These are phyloP conservation scores for Neohortaea acidophila DNA, from an alignment of 495 filamentous ascomycete species.

Conservation along the genomic window DNA sequence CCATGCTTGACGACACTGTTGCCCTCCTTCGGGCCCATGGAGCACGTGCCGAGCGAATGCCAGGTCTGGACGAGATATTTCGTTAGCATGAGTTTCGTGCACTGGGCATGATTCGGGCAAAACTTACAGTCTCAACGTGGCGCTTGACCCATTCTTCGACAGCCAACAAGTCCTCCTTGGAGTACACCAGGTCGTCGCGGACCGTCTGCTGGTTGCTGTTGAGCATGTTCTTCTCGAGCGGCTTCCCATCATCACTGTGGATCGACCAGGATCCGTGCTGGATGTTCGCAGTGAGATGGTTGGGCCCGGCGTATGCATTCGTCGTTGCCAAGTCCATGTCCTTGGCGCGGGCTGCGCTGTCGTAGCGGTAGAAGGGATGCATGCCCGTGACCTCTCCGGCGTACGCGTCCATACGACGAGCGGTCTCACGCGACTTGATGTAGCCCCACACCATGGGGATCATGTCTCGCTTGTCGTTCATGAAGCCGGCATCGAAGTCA, in stretches of 20 bases:
- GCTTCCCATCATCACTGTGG: conserved; percentile 34
- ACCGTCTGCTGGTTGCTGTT: conserved; percentile 39
- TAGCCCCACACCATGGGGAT: conserved; percentile 75
- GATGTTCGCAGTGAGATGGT: conserved; percentile 59
- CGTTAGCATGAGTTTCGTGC: no score
- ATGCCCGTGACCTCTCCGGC: conserved; percentile 59
- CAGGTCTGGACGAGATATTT: no score
- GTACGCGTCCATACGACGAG: conserved; percentile 60
- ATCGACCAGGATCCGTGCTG: conserved; percentile 34
- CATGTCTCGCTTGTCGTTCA: conserved; percentile 76
- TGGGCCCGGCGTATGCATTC: conserved; percentile 55
- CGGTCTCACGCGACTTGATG: conserved; percentile 73
- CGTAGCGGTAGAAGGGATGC: conserved; percentile 49
- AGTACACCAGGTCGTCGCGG: conserved; percentile 50
- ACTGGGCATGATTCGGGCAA: no score
- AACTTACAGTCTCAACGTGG: conserved; percentile 17
- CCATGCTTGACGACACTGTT: conserved; percentile 70
- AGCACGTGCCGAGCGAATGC: conserved; percentile 57
- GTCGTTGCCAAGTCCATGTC: conserved; percentile 64
- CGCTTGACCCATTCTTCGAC: conserved; percentile 61
- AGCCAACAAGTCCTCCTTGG: conserved; percentile 47
- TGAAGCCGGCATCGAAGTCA: conserved; percentile 69
- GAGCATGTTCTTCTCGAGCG: conserved; percentile 31
- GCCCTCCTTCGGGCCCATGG: conserved; percentile 65
- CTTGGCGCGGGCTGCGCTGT: conserved; percentile 49